Evolutionary conservation across 441 rosid species (phyloP), one percentile per base, ranked within the genome.

Genomic region (Erodium texanum): DNA sequence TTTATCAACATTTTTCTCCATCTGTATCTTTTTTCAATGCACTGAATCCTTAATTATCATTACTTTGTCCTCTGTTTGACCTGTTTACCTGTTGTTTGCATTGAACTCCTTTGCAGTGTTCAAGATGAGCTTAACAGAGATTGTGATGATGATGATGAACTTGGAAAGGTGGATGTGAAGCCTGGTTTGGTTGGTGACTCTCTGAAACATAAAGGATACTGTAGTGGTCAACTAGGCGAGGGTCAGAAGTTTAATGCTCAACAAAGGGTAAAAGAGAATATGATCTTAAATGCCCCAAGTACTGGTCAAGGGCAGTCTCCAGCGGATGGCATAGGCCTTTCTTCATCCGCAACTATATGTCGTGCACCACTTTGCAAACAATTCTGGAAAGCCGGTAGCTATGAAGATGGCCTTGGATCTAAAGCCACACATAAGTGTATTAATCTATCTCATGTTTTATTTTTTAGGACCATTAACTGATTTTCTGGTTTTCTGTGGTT

Each of bases 301-400:
- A 43, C 14, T 43, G 52, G 52, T n/a, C 97, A 86, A 76, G 94
- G 77, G 29, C 93, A 82, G 62, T 81, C 92, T 50, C 87, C 89
- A 3, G 76, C 75, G 70, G 89, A 93, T 24, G 97, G 87, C 73
- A 73, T 84, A 8, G 83, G 89, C 36, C 84, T 84, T 77, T 87
- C 93, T 73, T 83, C 87, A 20, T 52, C 82, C 7, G 82, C 94
- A 52, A 71, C 80, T 45, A 75, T 82, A 45, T 81, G 83, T 56
- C 81, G 90, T 18, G 92, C 93, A 0, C 98, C 97, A 62, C 72
- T 90, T 70, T 85, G 89, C 83, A 83, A 93, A 34, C 98, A 90
- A 72, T 92, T 92, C 73, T 92, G 98, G 98, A 92, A 86, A 78
- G 89, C 98, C 75, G 98, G 98, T 66, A 81, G 52, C 73, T 92